Conservation (phyloP, 306 rosid genomes). For the Prunus davidiana region DNA sequence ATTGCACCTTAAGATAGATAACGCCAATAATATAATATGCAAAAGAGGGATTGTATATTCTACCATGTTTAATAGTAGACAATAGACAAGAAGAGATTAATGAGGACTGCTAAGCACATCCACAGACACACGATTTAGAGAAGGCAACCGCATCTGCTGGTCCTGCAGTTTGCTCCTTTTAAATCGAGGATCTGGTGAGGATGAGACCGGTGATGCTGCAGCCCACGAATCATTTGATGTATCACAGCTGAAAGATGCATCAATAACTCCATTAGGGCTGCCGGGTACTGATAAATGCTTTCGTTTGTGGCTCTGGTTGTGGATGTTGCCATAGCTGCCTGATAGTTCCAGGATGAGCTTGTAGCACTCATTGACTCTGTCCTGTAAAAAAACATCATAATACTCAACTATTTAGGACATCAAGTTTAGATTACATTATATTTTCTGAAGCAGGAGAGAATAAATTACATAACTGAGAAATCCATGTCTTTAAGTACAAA, state of each 20-base stretch:
- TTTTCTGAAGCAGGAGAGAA: conserved; percentile 12
- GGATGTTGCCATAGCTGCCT: conserved; percentile 26
- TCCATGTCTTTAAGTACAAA: conserved; percentile 27
- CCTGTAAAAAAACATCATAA: conserved; percentile 48
- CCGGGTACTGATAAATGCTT: conserved; percentile 44
- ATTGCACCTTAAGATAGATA: conserved; percentile 34
- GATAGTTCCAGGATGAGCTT: conserved; percentile 44
- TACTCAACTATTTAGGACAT: conserved; percentile 8
- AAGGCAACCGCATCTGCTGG: conserved; percentile 59
- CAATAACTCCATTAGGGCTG: conserved; percentile 61
- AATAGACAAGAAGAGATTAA: conserved; percentile 43
- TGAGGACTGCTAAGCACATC: conserved; percentile 55
- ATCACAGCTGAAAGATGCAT: conserved; percentile 59
- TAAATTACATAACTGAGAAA: background rate
- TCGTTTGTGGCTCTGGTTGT: conserved; percentile 43
- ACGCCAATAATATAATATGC: conserved; percentile 37
- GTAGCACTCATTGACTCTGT: conserved; percentile 62
- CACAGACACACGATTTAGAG: conserved; percentile 44
- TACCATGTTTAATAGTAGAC: conserved; percentile 47
- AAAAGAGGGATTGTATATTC: conserved; percentile 27
- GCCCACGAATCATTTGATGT: conserved; percentile 69
- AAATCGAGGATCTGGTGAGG: conserved; percentile 44
- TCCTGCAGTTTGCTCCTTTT: conserved; percentile 64
- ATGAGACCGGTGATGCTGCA: conserved; percentile 35
- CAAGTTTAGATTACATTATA: conserved; percentile 4